Percentiles rank a stretch among this genome's conserved stretches.
These are phyloP conservation scores for Dorcoceras hygrometricum DNA, from an alignment of 257 asterid genomes.

Conservation along the genomic window DNA sequence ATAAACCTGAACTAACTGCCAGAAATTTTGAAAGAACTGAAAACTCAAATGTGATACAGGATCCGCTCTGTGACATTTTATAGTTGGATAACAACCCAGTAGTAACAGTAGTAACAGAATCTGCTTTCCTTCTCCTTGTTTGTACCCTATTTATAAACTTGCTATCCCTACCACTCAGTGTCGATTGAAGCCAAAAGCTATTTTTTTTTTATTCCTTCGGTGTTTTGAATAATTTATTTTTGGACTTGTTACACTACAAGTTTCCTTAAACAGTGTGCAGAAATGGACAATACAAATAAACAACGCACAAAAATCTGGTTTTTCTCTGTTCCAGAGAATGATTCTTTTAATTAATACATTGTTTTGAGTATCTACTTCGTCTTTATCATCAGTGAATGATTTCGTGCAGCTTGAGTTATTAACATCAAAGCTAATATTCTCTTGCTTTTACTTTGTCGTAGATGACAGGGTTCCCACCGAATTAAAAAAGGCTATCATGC, in stretches of 20 bases:
- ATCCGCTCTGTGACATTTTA: background rate
- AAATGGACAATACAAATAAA: background rate
- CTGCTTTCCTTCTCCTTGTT: background rate
- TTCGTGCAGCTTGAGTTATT: background rate
- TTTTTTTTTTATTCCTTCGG: background rate
- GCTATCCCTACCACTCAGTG: background rate
- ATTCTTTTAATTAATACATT: background rate
- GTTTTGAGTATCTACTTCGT: background rate
- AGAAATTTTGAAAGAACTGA: background rate
- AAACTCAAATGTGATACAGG: background rate
- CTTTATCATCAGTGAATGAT: background rate
- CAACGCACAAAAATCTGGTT: background rate
- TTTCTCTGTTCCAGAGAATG: background rate
- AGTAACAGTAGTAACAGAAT: background rate
- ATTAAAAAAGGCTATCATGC: slow-evolving; percentile 55
- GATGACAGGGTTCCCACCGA: slow-evolving; percentile 40
- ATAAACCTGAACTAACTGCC: background rate
- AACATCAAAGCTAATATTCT: background rate
- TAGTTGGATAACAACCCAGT: background rate
- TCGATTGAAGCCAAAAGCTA: background rate
- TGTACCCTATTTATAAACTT: background rate
- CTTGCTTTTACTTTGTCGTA: background rate
- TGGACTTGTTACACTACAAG: background rate
- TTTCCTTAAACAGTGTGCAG: background rate
- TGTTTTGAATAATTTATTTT: background rate